Conservation (phyloP, 108 stramenopile species). For the Epithemia pelagica region DNA sequence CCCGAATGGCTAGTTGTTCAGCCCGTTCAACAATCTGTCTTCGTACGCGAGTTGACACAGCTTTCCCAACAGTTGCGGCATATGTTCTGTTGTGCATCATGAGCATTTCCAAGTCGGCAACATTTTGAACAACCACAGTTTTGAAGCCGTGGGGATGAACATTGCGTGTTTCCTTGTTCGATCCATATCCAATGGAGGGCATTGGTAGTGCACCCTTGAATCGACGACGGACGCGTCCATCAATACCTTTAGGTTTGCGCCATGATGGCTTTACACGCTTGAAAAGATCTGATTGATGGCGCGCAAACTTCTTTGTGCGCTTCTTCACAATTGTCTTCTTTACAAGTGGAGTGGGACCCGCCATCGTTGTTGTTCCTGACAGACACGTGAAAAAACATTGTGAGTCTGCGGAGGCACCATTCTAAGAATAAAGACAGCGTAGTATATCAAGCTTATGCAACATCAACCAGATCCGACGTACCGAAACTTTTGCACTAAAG, state of each 20-base stretch:
- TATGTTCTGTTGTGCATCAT: slow-evolving; percentile 99
- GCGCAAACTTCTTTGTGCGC: slow-evolving; percentile 99
- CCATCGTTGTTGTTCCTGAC: no score
- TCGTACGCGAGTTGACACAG: slow-evolving; percentile 88
- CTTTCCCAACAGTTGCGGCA: slow-evolving; percentile 96
- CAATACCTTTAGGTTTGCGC: slow-evolving; percentile 99
- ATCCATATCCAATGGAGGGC: slow-evolving; percentile 98
- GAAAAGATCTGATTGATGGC: slow-evolving; percentile 96
- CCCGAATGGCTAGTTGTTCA: slow-evolving; percentile 93
- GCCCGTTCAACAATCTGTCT: slow-evolving; percentile 95
- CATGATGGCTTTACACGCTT: slow-evolving; percentile 96
- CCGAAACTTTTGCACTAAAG: no score
- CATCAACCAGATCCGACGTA: no score
- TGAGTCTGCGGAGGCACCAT: no score
- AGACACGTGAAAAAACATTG: no score
- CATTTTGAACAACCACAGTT: slow-evolving; percentile 95
- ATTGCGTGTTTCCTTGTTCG: slow-evolving; percentile 97
- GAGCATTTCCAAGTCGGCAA: slow-evolving; percentile 96
- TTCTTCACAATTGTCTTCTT: slow-evolving; percentile 99
- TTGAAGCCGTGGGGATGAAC: slow-evolving; percentile 98
- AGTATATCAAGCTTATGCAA: no score
- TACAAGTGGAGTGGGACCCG: slow-evolving; percentile 82
- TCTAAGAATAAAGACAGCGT: no score
- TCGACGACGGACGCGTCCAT: slow-evolving; percentile 98
- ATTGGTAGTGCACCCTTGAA: slow-evolving; percentile 99